phyloP scores from a whole-genome alignment of 371 early-diverging fungal species.

The Capillidium heterosporum region DNA sequence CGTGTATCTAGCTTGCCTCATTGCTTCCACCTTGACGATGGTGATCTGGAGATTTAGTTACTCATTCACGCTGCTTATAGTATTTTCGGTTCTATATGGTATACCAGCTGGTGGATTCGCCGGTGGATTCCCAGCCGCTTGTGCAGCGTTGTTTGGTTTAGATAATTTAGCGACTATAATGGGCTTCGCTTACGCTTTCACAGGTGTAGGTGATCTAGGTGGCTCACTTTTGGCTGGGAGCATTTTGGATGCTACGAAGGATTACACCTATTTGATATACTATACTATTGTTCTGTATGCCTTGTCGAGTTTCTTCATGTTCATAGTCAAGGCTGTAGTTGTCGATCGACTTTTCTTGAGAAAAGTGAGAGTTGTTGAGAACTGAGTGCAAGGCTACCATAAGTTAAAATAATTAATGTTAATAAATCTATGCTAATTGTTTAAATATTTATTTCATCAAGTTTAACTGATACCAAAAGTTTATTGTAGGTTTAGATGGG shows the following conservation, averaged over 20 bases:
- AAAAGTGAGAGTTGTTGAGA: too few relatives aligned
- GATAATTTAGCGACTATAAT: slow-evolving; percentile 16
- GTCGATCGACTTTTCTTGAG: too few relatives aligned
- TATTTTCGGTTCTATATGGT: slow-evolving; percentile 35
- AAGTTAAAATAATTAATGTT: too few relatives aligned
- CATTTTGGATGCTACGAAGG: slow-evolving; percentile 15
- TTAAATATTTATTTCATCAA: background rate
- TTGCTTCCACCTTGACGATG: slow-evolving; percentile 19
- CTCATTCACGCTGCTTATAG: slow-evolving; percentile 19
- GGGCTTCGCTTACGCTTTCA: slow-evolving; percentile 17
- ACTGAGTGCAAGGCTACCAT: too few relatives aligned
- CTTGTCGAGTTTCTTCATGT: background rate
- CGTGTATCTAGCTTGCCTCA: slow-evolving; percentile 18
- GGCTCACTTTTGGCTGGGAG: slow-evolving; percentile 23
- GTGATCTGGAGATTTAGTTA: slow-evolving; percentile 38
- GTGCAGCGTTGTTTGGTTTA: slow-evolving; percentile 21
- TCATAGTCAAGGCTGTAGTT: background rate
- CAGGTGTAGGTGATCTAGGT: slow-evolving; percentile 14
- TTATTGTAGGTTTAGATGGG: too few relatives aligned
- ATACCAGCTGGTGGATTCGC: slow-evolving; percentile 34
- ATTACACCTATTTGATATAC: slow-evolving; percentile 3
- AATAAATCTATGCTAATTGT: too few relatives aligned
- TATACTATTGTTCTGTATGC: background rate
- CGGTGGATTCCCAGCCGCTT: slow-evolving; percentile 19
- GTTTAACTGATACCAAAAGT: too few relatives aligned